A percentile compares a stretch with the other conserved stretches of the same genome.
phyloP scores from a whole-genome alignment of 768 basidiomycete species.

The Agrocybe praecox region DNA sequence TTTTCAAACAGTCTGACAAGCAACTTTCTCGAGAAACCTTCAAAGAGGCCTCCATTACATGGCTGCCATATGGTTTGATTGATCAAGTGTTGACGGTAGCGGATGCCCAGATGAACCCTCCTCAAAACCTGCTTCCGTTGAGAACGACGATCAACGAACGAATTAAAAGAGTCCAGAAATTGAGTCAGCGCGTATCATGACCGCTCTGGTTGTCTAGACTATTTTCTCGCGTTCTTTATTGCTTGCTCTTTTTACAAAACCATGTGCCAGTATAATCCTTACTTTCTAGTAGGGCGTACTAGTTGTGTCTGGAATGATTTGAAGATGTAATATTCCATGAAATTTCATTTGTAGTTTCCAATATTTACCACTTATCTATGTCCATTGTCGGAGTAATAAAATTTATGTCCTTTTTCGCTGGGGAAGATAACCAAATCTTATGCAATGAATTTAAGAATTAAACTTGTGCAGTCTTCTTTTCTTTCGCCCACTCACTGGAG shows the following conservation, averaged over 20 bases:
- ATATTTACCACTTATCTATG: too few relatives aligned
- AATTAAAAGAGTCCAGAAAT: constrained; percentile 69
- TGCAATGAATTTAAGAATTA: too few relatives aligned
- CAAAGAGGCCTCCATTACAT: constrained; percentile 62
- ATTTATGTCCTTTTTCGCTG: too few relatives aligned
- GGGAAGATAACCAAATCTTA: too few relatives aligned
- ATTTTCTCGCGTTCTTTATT: too few relatives aligned
- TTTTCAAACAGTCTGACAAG: constrained; percentile 47
- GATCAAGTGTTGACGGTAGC: constrained; percentile 80
- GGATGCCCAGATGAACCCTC: constrained; percentile 50
- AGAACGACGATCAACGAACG: constrained; percentile 63
- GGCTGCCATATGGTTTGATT: constrained; percentile 83
- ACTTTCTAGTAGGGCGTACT: too few relatives aligned
- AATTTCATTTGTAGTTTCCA: background rate
- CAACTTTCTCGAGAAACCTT: constrained; percentile 50
- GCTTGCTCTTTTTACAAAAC: too few relatives aligned
- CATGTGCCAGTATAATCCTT: too few relatives aligned
- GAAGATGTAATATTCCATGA: background rate
- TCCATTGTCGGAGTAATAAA: too few relatives aligned
- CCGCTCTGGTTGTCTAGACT: too few relatives aligned
- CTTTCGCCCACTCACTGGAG: background rate
- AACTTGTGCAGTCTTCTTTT: too few relatives aligned
- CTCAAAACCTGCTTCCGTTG: constrained; percentile 52
- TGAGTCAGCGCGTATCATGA: constrained; percentile 40
- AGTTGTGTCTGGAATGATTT: too few relatives aligned